phyloP scores from a whole-genome alignment of 1,284 basidiomycete species.

The Heterobasidion irregulare region DNA sequence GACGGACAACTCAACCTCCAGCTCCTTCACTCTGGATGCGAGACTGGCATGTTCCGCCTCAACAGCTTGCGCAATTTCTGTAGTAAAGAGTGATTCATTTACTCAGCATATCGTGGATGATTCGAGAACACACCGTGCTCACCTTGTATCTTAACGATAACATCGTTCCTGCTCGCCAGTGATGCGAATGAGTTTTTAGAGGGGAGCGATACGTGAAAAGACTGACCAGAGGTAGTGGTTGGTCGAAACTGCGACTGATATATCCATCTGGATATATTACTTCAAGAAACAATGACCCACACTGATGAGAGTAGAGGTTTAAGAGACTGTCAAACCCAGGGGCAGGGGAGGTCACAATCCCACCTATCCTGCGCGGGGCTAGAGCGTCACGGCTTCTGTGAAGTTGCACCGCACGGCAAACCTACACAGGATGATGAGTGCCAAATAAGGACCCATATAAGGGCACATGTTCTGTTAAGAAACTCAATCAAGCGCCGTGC shows the following conservation, averaged over 20 bases:
- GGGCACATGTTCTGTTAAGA: background rate
- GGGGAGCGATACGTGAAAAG: background rate
- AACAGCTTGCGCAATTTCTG: conserved; percentile 56
- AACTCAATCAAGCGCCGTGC: background rate
- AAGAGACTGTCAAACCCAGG: background rate
- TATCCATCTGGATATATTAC: background rate
- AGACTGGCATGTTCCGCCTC: conserved; percentile 55
- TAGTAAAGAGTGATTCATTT: background rate
- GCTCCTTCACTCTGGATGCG: conserved; percentile 50
- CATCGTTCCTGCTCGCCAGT: conserved; percentile 6
- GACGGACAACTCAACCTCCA: conserved; percentile 59
- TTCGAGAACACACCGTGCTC: background rate
- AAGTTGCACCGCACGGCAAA: background rate
- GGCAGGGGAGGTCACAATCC: background rate
- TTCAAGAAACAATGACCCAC: background rate
- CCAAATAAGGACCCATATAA: background rate
- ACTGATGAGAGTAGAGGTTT: background rate
- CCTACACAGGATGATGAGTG: background rate
- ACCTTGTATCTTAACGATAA: conserved; percentile 9
- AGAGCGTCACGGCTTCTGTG: background rate
- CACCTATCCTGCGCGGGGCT: background rate
- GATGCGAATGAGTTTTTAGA: background rate
- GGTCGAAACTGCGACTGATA: background rate
- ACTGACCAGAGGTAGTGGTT: background rate
- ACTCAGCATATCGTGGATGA: conserved; percentile 4